Evolutionary conservation across 2,329 filamentous ascomycete species (phyloP).

Genomic region (Exserohilum rostratum): DNA sequence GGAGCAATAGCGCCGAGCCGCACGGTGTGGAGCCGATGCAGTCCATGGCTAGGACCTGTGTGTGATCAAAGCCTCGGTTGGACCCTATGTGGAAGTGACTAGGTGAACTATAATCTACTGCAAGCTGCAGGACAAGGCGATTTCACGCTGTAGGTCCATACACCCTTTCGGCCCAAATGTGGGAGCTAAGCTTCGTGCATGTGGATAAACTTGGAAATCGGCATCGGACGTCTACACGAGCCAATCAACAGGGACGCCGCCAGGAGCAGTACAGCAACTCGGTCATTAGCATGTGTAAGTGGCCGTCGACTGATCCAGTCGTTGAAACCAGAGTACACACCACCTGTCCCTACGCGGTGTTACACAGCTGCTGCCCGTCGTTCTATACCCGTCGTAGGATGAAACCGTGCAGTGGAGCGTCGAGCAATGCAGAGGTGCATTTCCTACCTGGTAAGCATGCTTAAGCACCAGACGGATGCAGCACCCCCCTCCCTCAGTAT

Average conservation of each 20-base stretch:
- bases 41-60: slow-evolving; percentile 1
- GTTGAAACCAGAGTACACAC: slow-evolving; percentile 5
- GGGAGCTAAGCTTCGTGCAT: slow-evolving; percentile 12
- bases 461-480: neutral
- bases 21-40: slow-evolving; percentile 15
- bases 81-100: neutral
- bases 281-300: slow-evolving; percentile 23
- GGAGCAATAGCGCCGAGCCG: slow-evolving; percentile 11
- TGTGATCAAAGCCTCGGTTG: neutral
- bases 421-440: neutral
- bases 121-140: neutral
- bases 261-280: slow-evolving; percentile 17
- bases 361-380: neutral
- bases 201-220: slow-evolving; percentile 2
- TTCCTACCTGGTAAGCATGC: neutral
- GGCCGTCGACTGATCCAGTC: slow-evolving; percentile 17
- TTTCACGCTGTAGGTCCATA: neutral
- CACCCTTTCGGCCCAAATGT: slow-evolving; percentile 20
- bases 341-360: slow-evolving; percentile 3
- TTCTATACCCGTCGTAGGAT: neutral
- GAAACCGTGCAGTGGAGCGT: neutral
- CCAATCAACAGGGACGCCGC: slow-evolving; percentile 17
- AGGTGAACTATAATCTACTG: neutral
- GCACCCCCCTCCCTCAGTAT: neutral
- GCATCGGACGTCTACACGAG: slow-evolving; percentile 13